These are phyloP conservation scores for Euphorbia corollata DNA, from an alignment of 441 rosid genomes.

Conservation along the genomic window DNA sequence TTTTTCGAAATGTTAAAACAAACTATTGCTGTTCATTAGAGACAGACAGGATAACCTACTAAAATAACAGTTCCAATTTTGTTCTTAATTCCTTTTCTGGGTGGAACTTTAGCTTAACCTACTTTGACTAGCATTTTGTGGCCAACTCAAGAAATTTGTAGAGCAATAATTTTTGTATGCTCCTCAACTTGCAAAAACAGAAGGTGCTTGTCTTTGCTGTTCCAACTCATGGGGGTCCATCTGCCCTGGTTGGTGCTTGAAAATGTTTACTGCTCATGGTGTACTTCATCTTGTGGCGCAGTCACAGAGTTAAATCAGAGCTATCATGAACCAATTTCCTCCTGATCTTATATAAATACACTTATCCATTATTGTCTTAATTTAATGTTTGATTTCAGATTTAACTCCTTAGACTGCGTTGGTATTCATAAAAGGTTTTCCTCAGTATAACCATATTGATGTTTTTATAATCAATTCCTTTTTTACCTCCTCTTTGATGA, in stretches of 20 bases:
- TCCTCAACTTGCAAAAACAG: background rate
- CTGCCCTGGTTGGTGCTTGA: background rate
- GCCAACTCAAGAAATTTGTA: background rate
- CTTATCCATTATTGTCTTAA: background rate
- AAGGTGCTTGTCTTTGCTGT: background rate
- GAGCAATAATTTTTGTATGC: background rate
- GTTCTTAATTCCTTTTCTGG: background rate
- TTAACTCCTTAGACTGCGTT: background rate
- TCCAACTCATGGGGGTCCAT: too few species aligned
- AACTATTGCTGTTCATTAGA: background rate
- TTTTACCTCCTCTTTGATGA: background rate
- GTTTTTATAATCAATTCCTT: background rate
- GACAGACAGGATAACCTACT: background rate
- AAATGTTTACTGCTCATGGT: background rate
- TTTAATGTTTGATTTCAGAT: too few species aligned
- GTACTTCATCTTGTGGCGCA: background rate
- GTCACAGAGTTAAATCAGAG: background rate
- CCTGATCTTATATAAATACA: background rate
- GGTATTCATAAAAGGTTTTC: background rate
- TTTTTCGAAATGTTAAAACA: background rate
- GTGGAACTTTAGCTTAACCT: background rate
- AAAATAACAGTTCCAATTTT: background rate
- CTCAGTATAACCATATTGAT: background rate
- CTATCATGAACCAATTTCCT: background rate
- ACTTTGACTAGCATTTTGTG: background rate